Evolutionary conservation across 495 filamentous ascomycete genomes (phyloP), one percentile per base, ranked within the genome.

Genomic region (Pyronema omphalodes): DNA sequence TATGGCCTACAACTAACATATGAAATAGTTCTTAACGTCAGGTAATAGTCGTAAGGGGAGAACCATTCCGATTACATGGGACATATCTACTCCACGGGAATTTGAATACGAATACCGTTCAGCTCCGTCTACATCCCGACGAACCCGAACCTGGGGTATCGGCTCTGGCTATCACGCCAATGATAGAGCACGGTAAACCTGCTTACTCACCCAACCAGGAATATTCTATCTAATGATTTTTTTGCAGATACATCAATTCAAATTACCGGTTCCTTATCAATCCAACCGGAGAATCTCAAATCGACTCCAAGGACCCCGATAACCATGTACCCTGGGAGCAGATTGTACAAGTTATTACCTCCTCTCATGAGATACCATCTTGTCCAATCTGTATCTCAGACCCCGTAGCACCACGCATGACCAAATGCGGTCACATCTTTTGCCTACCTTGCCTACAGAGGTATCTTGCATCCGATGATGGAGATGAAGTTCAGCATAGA

Each of bases 191-290:
- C 82, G 81, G 78, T 83, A 67, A 45, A 67, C 46, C 36, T 37
- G 51, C 23, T 46, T 61, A 12, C 33, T 17, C 15, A 47, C 34
- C 54, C n/a, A 43, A 44, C 14, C 18, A 43, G 37, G 44, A 43
- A 41, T 35, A 43, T 58, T 41, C 17, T 15, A 18, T 35, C 55
- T 58, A 41, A 56, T 51, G 14, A 48, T 23, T 51, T 57, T 19
- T 37, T n/a, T n/a, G n/a, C n/a, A 81, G 85, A 62, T 98, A 93
- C 61, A 84, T 98, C 19, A 88, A 96, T 69, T 86, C 91, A 23
- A 98, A 98, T 67, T 98, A 98, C 65, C 80, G 91, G 17, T 98
- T 98, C 65, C 83, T 98, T 53, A 91, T 98, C 37, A 78, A 84
- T 54, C 91, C 91, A 0, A 73, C 74, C 15, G 83, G 80, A 14